Evolutionary conservation across 768 basidiomycete genomes (phyloP).

Genomic region (Kwoniella shandongensis): DNA sequence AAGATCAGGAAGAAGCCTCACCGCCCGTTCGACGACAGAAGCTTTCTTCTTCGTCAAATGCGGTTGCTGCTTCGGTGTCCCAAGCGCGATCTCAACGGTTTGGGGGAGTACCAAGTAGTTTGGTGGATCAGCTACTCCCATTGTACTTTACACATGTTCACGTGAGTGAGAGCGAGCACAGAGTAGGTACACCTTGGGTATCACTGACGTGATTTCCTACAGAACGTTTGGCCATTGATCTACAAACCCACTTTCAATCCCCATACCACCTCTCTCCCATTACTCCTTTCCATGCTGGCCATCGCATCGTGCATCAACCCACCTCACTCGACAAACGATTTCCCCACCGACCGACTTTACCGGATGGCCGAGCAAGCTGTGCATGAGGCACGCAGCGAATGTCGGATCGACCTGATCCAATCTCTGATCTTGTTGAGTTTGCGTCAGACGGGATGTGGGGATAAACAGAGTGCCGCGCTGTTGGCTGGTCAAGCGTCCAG

Average conservation of each 20-base stretch:
- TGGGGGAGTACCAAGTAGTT: slow-evolving; percentile 12
- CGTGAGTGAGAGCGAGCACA: slow-evolving; percentile 13
- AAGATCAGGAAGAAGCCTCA: neutral
- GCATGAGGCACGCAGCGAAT: slow-evolving; percentile 14
- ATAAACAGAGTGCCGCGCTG: slow-evolving; percentile 36
- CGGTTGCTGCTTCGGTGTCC: slow-evolving; percentile 1
- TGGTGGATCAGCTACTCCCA: slow-evolving; percentile 35
- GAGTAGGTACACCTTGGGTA: neutral
- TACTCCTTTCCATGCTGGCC: slow-evolving; percentile 40
- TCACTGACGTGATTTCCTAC: neutral
- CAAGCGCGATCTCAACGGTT: neutral
- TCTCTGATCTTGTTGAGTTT: slow-evolving; percentile 38
- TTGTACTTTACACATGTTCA: slow-evolving; percentile 46
- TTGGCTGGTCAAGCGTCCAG: slow-evolving; percentile 33
- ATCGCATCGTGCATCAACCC: slow-evolving; percentile 37
- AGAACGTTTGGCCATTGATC: slow-evolving; percentile 48
- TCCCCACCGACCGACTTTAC: slow-evolving; percentile 25
- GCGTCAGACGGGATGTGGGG: slow-evolving; percentile 41
- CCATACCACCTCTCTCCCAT: slow-evolving; percentile 21
- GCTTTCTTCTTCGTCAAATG: neutral
- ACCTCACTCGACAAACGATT: slow-evolving; percentile 1
- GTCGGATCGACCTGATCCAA: slow-evolving; percentile 33
- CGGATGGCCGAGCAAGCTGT: slow-evolving; percentile 28
- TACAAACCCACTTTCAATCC: slow-evolving; percentile 46
- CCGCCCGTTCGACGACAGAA: neutral